Conservation (phyloP, 2,329 filamentous ascomycete species). For the Onygenales sp. region DNA sequence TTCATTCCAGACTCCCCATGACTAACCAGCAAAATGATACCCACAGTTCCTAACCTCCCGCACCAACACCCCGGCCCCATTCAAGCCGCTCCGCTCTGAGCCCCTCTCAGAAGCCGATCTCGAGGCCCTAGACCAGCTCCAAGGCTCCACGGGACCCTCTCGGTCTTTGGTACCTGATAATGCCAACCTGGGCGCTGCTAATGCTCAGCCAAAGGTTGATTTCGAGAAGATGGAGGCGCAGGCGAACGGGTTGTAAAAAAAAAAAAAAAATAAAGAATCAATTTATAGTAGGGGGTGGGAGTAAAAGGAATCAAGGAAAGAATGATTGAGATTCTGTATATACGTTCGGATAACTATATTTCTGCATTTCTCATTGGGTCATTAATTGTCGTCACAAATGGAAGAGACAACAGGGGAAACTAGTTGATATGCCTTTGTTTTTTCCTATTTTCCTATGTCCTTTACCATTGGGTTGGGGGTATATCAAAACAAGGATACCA, state of each 20-base stretch:
- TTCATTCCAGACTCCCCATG: no score
- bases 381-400: no score
- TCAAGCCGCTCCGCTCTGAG: conserved; percentile 49
- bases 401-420: no score
- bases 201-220: conserved; percentile 12
- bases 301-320: no score
- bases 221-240: conserved; percentile 10
- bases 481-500: no score
- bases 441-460: no score
- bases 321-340: no score
- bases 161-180: conserved; percentile 6
- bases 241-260: conserved; percentile 8
- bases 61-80: conserved; percentile 56
- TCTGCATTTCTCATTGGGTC: no score
- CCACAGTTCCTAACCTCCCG: conserved; percentile 62
- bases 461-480: no score
- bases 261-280: neutral
- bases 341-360: no score
- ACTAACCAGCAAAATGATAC: neutral
- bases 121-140: conserved; percentile 33
- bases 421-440: no score
- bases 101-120: conserved; percentile 37
- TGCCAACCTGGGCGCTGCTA: conserved; percentile 5
- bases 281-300: no score
- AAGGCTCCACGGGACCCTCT: conserved; percentile 11